phyloP scores from a whole-genome alignment of 2,329 filamentous ascomycete genomes.

The Purpureocillium lavendulum region DNA sequence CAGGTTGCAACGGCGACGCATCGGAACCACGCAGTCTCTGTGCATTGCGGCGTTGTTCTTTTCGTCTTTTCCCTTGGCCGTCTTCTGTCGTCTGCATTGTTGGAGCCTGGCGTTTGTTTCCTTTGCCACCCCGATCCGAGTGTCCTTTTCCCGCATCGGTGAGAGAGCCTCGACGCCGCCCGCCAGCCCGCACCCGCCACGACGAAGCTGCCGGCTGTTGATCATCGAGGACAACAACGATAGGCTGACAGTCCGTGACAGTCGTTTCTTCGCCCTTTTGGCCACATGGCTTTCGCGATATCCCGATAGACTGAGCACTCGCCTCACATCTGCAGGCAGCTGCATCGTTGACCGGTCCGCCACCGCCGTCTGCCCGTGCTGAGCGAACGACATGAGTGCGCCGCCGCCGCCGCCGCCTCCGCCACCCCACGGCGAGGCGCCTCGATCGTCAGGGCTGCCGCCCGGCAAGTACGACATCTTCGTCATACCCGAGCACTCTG shows the following conservation, averaged over 20 bases:
- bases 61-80: slow-evolving; percentile 7
- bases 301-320: slow-evolving; percentile 12
- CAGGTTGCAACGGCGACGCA: too few species aligned
- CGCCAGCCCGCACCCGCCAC: too few species aligned
- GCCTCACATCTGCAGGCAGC: not conserved
- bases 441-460: slow-evolving; percentile 64
- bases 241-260: slow-evolving; percentile 4
- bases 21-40: too few species aligned
- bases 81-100: slow-evolving; percentile 11
- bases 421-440: slow-evolving; percentile 75
- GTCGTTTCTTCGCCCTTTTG: slow-evolving; percentile 1
- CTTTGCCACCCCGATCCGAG: slow-evolving; percentile 8
- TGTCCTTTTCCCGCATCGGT: not conserved
- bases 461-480: slow-evolving; percentile 95
- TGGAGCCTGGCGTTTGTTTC: slow-evolving; percentile 20
- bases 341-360: not conserved
- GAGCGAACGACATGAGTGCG: slow-evolving; percentile 35
- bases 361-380: slow-evolving; percentile 10
- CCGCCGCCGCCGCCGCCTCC: slow-evolving; percentile 80
- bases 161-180: too few species aligned
- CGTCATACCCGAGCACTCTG: slow-evolving; percentile 85
- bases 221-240: too few species aligned
- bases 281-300: slow-evolving; percentile 21
- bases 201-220: too few species aligned
- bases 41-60: slow-evolving; percentile 3